These are phyloP conservation scores for Vachellia pachyceras DNA, from an alignment of 306 rosid genomes.

Conservation along the genomic window DNA sequence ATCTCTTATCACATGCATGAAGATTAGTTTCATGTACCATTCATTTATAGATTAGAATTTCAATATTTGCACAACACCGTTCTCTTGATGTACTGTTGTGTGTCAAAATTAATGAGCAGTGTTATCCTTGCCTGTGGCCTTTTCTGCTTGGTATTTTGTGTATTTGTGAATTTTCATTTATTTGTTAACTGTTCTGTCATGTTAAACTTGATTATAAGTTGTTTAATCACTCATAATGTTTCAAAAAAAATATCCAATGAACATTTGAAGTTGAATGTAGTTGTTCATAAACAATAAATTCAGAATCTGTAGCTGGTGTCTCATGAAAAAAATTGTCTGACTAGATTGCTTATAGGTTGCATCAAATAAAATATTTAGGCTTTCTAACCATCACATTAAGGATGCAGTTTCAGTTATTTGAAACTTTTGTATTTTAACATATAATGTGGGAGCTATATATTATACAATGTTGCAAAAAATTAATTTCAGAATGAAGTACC, in stretches of 20 bases:
- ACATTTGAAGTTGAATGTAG: neutral
- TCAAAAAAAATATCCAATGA: neutral
- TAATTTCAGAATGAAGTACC: neutral
- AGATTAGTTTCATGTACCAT: neutral
- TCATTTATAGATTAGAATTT: neutral
- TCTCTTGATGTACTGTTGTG: neutral
- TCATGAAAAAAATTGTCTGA: conserved; percentile 10
- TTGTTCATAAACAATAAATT: neutral
- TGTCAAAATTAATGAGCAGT: neutral
- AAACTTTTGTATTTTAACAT: conserved; percentile 3
- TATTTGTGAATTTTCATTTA: neutral
- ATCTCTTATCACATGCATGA: conserved; percentile 15
- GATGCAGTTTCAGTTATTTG: conserved; percentile 12
- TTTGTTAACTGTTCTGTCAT: neutral
- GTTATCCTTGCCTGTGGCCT: neutral
- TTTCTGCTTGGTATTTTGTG: conserved; percentile 5
- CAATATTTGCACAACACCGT: neutral
- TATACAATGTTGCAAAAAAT: neutral
- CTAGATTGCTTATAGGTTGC: conserved; percentile 7
- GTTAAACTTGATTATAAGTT: conserved; percentile 12
- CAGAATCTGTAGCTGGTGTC: conserved; percentile 4
- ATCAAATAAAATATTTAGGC: conserved; percentile 8
- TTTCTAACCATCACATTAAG: neutral
- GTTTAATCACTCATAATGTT: conserved; percentile 25
- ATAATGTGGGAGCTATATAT: neutral